These are phyloP conservation scores for Corrigiola litoralis DNA, from an alignment of 179 eudicot genomes.

Conservation along the genomic window DNA sequence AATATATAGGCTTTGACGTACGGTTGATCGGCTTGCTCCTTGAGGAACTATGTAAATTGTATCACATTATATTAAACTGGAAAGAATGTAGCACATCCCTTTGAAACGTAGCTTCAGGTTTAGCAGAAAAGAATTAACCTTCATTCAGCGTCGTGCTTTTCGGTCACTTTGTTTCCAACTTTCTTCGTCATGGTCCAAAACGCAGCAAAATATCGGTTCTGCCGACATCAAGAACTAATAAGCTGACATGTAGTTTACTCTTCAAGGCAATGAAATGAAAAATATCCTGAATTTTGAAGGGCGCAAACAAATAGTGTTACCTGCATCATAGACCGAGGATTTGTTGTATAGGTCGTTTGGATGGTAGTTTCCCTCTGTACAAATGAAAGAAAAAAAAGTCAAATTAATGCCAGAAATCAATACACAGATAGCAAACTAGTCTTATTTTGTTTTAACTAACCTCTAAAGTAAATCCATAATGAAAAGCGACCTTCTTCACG, in stretches of 20 bases:
- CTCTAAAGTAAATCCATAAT: conserved; percentile 83
- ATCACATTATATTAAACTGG: no score
- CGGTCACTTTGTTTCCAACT: conserved; percentile 7
- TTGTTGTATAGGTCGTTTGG: conserved; percentile 80
- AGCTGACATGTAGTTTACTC: not conserved
- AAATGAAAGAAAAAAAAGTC: conserved; percentile 3
- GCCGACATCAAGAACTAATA: conserved; percentile 14
- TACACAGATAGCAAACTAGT: not conserved
- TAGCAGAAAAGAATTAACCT: not conserved
- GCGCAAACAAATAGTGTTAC: conserved; percentile 25
- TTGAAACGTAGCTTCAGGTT: not conserved
- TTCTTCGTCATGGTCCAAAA: conserved; percentile 75
- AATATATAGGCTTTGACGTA: not conserved
- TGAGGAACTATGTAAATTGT: not conserved
- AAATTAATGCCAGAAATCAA: not conserved
- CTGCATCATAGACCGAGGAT: conserved; percentile 95
- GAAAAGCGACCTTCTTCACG: conserved; percentile 71
- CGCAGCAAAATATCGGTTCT: conserved; percentile 69
- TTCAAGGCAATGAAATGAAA: not conserved
- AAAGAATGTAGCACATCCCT: not conserved
- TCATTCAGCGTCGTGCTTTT: conserved; percentile 17
- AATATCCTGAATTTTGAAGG: not conserved
- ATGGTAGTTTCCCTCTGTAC: conserved; percentile 72
- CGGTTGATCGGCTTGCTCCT: not conserved
- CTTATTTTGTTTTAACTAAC: conserved; percentile 29